Evolutionary conservation across 2,329 filamentous ascomycete species (phyloP).

Genomic region (Phialophora tarda): DNA sequence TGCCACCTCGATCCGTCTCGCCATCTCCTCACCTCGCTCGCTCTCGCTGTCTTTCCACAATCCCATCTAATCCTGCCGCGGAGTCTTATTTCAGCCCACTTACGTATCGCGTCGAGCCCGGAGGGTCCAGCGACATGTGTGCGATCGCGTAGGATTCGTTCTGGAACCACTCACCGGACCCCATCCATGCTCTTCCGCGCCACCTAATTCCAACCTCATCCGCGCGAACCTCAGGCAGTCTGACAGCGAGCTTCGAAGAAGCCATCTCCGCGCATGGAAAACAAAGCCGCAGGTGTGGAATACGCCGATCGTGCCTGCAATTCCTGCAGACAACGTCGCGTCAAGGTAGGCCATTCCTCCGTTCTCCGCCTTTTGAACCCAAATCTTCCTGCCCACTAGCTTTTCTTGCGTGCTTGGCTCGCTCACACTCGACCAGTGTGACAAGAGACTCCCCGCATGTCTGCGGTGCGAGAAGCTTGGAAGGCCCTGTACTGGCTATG

Average conservation of each 20-base stretch:
- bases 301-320: constrained; percentile 34
- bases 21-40: constrained; percentile 10
- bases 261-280: constrained; percentile 25
- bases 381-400: neutral
- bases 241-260: constrained; percentile 16
- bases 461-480: constrained; percentile 47
- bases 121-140: constrained; percentile 12
- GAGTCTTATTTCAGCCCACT: constrained; percentile 23
- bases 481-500: constrained; percentile 51
- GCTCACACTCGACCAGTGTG: constrained; percentile 44
- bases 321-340: constrained; percentile 34
- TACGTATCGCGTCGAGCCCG: constrained; percentile 3
- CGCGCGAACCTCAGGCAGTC: constrained; percentile 14
- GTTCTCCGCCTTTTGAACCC: neutral
- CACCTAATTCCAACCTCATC: constrained; percentile 24
- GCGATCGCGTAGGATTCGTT: constrained; percentile 14
- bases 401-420: constrained; percentile 3
- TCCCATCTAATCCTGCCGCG: constrained; percentile 17
- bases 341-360: constrained; percentile 29
- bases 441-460: constrained; percentile 49
- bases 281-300: constrained; percentile 15
- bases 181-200: constrained; percentile 2
- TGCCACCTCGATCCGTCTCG: constrained; percentile 8
- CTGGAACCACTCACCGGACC: constrained; percentile 4
- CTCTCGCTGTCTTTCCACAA: constrained; percentile 15